Evolutionary conservation across 2,329 filamentous ascomycete genomes (phyloP).

Genomic region (Lomentospora prolificans): DNA sequence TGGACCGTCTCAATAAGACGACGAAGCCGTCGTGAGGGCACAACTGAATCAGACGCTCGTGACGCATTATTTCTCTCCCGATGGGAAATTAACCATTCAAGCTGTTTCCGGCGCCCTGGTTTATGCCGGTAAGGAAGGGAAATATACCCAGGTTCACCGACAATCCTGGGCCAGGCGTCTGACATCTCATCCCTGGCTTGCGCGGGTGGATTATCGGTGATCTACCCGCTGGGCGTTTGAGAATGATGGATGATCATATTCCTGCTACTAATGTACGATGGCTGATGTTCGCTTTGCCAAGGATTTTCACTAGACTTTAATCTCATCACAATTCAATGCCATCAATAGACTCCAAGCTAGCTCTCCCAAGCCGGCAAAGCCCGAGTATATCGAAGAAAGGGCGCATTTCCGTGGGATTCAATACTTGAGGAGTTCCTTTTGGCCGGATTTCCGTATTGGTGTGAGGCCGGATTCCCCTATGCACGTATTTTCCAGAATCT

Average conservation of each 20-base stretch:
- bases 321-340: no score
- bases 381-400: no score
- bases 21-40: background rate
- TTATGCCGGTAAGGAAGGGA: background rate
- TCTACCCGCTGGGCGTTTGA: background rate
- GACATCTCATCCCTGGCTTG: background rate
- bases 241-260: background rate
- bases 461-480: no score
- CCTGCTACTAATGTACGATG: background rate
- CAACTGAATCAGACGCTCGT: no score
- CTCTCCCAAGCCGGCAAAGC: no score
- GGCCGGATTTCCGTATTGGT: no score
- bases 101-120: no score
- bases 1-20: slow-evolving; percentile 21
- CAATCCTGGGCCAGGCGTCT: background rate
- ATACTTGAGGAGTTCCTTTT: no score
- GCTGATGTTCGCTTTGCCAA: background rate
- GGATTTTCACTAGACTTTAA: no score
- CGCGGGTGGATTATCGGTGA: background rate
- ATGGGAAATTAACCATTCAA: no score
- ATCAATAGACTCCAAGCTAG: no score
- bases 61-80: background rate
- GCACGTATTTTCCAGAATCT: background rate
- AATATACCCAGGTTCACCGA: background rate
- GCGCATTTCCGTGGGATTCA: no score